Evolutionary conservation across 495 filamentous ascomycete species (phyloP).

Genomic region (Terfezia claveryi): DNA sequence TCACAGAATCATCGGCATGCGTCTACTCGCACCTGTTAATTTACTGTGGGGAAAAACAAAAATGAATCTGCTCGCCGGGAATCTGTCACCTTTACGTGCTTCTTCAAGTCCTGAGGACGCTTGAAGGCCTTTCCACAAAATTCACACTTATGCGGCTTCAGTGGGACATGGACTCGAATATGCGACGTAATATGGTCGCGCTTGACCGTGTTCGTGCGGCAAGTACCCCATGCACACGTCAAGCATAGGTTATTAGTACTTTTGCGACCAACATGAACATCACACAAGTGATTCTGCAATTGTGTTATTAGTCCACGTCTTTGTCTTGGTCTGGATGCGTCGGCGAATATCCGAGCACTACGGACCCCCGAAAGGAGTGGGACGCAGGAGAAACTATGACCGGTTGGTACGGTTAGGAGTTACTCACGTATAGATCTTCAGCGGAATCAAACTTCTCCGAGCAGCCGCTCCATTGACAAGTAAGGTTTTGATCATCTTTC

Average conservation of each 20-base stretch:
- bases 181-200: constrained; percentile 99
- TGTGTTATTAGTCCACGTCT: background rate
- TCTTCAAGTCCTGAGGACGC: constrained; percentile 95
- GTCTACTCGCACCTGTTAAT: constrained; percentile 26
- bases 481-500: constrained; percentile 38
- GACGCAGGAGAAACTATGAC: background rate
- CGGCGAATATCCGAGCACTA: background rate
- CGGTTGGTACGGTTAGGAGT: constrained; percentile 1
- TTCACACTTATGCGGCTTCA: constrained; percentile 97
- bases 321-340: background rate
- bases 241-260: constrained; percentile 97
- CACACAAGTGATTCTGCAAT: constrained; percentile 84
- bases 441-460: constrained; percentile 57
- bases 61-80: background rate
- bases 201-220: constrained; percentile 92
- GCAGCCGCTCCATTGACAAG: constrained; percentile 75
- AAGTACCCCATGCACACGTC: constrained; percentile 91
- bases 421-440: constrained; percentile 75
- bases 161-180: constrained; percentile 89
- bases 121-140: constrained; percentile 99
- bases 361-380: background rate
- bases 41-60: background rate
- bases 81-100: constrained; percentile 63
- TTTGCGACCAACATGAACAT: constrained; percentile 94
- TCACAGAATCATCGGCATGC: constrained; percentile 92